These are phyloP conservation scores for Corymbia calophylla DNA, from an alignment of 441 rosid species.

Conservation along the genomic window DNA sequence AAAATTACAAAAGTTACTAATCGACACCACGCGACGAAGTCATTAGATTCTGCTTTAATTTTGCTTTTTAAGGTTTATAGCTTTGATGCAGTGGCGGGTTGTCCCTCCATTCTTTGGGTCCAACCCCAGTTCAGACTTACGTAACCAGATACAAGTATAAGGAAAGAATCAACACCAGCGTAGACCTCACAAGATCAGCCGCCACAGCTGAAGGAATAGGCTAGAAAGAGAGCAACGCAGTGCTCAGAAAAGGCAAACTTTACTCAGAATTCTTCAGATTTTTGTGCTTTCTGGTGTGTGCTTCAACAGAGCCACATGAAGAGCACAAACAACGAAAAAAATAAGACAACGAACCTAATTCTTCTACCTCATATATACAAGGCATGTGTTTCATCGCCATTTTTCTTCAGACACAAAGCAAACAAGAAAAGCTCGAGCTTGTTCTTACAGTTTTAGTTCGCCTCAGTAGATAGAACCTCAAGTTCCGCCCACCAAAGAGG, in stretches of 20 bases:
- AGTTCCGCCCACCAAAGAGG: constrained; percentile 65
- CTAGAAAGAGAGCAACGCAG: neutral
- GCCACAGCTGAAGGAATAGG: neutral
- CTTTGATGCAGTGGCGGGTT: neutral
- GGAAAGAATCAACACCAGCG: neutral
- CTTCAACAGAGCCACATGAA: neutral
- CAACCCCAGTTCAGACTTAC: neutral
- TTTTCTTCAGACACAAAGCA: neutral
- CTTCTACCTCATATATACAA: neutral
- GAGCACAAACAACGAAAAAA: neutral
- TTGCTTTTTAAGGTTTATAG: neutral
- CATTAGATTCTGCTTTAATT: neutral
- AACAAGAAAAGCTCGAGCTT: neutral
- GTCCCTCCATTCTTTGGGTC: neutral
- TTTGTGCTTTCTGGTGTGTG: neutral
- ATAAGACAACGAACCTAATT: neutral
- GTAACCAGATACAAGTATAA: neutral
- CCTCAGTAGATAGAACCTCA: constrained; percentile 41
- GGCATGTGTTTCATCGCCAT: neutral
- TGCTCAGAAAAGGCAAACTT: neutral
- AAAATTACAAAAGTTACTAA: neutral
- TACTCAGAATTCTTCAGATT: neutral
- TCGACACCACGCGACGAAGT: neutral
- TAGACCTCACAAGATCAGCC: neutral
- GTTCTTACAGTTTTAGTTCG: constrained; percentile 14